Conservation (phyloP, 179 eudicot genomes). For the Actinidia chinensis region DNA sequence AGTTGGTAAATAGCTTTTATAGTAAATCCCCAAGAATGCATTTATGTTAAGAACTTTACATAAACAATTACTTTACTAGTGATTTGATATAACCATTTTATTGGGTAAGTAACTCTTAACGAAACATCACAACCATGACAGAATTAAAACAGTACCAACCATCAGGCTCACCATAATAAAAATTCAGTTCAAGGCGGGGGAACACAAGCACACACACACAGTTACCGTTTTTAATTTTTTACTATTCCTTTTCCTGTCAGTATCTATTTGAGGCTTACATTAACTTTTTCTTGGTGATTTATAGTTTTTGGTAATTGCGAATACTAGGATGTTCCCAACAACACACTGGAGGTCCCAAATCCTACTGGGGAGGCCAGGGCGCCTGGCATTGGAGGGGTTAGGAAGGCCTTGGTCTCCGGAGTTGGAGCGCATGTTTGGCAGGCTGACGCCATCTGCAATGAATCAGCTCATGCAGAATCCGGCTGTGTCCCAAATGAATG, state of each 20-base stretch:
- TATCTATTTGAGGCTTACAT: too few species aligned
- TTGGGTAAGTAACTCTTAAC: not conserved
- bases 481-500: slow-evolving; percentile 86
- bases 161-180: not conserved
- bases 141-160: not conserved
- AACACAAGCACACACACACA: too few species aligned
- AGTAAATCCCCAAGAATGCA: not conserved
- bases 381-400: slow-evolving; percentile 61
- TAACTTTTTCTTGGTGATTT: too few species aligned
- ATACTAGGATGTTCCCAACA: slow-evolving; percentile 70
- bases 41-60: not conserved
- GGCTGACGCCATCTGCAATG: too few species aligned
- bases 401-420: slow-evolving; percentile 70
- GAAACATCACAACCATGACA: not conserved
- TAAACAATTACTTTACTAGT: too few species aligned
- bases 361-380: slow-evolving; percentile 62
- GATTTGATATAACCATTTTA: not conserved
- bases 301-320: too few species aligned
- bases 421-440: slow-evolving; percentile 56
- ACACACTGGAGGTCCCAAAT: slow-evolving; percentile 52
- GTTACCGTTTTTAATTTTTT: too few species aligned
- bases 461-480: slow-evolving; percentile 82
- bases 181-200: too few species aligned
- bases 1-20: not conserved
- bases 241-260: too few species aligned